A percentile compares a stretch with the other conserved stretches of the same genome.
Evolutionary conservation across 75 land plant genomes (phyloP).

Genomic region (Azolla pinnata): DNA sequence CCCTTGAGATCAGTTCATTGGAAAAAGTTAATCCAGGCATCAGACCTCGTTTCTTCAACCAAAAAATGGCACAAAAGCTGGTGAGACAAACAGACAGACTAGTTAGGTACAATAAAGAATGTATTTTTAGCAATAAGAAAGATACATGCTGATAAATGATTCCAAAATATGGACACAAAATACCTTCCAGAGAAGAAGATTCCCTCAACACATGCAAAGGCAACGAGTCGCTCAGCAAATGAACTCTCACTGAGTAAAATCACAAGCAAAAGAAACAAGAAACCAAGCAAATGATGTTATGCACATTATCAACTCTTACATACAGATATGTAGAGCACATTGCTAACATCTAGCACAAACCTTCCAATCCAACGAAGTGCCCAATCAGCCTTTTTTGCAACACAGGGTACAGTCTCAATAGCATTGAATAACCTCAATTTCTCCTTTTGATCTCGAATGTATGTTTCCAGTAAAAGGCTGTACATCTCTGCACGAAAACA

Average conservation of each 20-base stretch:
- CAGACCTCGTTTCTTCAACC: slow-evolving; percentile 85
- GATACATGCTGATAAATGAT: slow-evolving; percentile 34
- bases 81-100: slow-evolving; percentile 74
- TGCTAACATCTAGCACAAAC: too few relatives aligned
- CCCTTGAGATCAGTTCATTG: slow-evolving; percentile 82
- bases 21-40: slow-evolving; percentile 91
- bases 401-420: slow-evolving; percentile 64
- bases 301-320: too few relatives aligned
- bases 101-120: slow-evolving; percentile 80
- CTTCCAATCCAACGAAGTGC: slow-evolving; percentile 64
- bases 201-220: slow-evolving; percentile 88
- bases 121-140: slow-evolving; percentile 45
- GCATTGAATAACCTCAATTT: slow-evolving; percentile 64
- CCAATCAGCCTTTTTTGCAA: slow-evolving; percentile 72
- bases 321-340: too few relatives aligned
- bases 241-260: not conserved
- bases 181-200: slow-evolving; percentile 88
- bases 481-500: slow-evolving; percentile 55
- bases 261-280: too few relatives aligned
- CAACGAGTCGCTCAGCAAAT: slow-evolving; percentile 80
- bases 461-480: slow-evolving; percentile 70
- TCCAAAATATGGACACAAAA: not conserved
- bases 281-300: too few relatives aligned
- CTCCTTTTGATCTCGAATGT: slow-evolving; percentile 62
- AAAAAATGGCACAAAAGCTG: slow-evolving; percentile 80